A percentile compares a stretch with the other conserved stretches of the same genome.
phyloP scores from a whole-genome alignment of 208 protist genomes.

The Acanthamoeba healyi region DNA sequence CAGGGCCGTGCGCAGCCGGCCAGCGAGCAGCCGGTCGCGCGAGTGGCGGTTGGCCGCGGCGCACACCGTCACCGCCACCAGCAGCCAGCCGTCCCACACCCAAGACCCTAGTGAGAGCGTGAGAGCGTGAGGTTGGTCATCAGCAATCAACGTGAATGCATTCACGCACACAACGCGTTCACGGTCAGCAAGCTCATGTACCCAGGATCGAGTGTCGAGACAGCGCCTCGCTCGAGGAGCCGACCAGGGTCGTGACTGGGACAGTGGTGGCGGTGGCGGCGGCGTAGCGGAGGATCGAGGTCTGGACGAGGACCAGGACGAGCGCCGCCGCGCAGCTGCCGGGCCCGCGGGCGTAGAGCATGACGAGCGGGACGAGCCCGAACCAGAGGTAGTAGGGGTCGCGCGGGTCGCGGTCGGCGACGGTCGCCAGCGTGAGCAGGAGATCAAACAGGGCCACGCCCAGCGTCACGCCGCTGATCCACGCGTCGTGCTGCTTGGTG shows the following conservation, averaged over 20 bases:
- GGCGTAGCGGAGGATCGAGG: background rate
- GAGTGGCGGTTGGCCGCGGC: background rate
- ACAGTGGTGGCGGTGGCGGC: background rate
- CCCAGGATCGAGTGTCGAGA: background rate
- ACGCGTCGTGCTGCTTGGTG: background rate
- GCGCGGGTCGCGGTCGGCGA: background rate
- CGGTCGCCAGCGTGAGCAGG: background rate
- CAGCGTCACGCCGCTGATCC: background rate
- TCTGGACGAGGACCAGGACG: background rate
- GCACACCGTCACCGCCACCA: slow-evolving; percentile 1
- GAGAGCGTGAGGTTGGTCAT: background rate
- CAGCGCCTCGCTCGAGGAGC: background rate
- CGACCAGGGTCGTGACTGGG: background rate
- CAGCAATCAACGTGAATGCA: background rate
- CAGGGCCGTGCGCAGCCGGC: background rate
- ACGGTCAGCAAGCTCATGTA: background rate
- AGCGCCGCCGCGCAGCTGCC: background rate
- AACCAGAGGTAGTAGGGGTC: slow-evolving; percentile 22
- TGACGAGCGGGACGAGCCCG: background rate
- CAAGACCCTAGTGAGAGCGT: background rate
- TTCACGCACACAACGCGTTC: background rate
- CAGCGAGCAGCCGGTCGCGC: no score
- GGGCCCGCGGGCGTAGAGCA: background rate
- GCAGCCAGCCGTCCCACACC: background rate
- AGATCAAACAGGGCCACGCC: background rate